Conservation (phyloP, 768 basidiomycete species). For the Tulasnella sp. region DNA sequence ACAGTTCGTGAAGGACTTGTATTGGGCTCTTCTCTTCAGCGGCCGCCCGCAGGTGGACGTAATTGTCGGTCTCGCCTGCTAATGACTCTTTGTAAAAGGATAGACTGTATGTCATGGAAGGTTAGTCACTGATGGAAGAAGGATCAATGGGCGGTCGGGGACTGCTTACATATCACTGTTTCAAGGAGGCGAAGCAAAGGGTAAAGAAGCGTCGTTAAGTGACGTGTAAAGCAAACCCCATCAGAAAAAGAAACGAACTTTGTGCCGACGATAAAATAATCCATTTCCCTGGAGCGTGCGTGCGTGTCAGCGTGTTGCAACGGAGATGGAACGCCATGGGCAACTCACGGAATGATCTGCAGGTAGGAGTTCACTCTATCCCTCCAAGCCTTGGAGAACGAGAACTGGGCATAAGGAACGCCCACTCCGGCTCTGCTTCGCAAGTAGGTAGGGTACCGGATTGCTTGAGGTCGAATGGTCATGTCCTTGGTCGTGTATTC, state of each 20-base stretch:
- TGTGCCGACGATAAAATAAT: not conserved
- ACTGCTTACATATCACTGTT: conserved; percentile 1
- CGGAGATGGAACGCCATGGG: not conserved
- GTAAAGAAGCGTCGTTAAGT: not conserved
- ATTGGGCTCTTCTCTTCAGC: not conserved
- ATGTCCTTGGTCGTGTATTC: conserved; percentile 32
- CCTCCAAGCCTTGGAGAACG: not conserved
- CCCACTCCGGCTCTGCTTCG: not conserved
- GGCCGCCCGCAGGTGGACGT: not conserved
- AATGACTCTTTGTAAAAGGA: conserved; percentile 6
- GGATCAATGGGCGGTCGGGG: not conserved
- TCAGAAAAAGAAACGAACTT: not conserved
- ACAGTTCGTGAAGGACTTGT: not conserved
- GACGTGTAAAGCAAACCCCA: not conserved
- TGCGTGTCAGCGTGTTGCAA: not conserved
- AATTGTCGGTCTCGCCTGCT: conserved; percentile 3
- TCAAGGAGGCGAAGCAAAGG: not conserved
- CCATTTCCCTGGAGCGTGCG: not conserved
- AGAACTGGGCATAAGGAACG: not conserved
- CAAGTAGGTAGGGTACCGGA: not conserved
- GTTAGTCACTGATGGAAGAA: not conserved
- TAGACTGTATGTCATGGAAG: not conserved
- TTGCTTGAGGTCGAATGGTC: conserved; percentile 22
- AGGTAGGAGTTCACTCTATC: conserved; percentile 1
- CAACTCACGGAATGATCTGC: conserved; percentile 9